A percentile compares a stretch with the other conserved stretches of the same genome.
Conservation (phyloP, 2,329 filamentous ascomycete species). For the Aureobasidium sp. region DNA sequence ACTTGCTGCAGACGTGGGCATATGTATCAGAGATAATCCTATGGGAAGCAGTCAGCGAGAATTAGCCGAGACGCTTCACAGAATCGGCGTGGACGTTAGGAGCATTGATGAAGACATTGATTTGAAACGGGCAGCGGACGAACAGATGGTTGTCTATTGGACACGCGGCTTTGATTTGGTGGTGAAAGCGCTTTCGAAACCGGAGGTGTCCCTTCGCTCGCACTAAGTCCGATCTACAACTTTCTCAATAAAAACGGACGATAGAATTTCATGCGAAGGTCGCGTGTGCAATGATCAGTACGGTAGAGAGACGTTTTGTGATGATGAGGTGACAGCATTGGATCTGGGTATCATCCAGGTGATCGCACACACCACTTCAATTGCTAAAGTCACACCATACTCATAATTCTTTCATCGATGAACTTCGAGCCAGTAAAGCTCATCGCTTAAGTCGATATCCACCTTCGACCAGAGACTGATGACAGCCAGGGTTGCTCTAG, state of each 20-base stretch:
- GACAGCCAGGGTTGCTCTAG: neutral
- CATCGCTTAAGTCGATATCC: neutral
- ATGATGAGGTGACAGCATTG: no score
- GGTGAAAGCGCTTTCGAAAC: neutral
- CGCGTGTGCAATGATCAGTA: neutral
- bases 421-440: neutral
- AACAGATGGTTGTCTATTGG: slow-evolving; percentile 6
- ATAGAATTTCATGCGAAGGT: no score
- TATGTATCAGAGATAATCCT: slow-evolving; percentile 35
- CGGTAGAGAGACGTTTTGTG: neutral
- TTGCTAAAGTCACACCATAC: neutral
- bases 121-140: neutral
- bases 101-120: neutral
- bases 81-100: slow-evolving; percentile 11
- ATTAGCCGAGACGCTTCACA: slow-evolving; percentile 26
- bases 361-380: neutral
- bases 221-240: neutral
- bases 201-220: neutral
- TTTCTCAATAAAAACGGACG: neutral
- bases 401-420: neutral
- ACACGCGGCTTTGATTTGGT: neutral
- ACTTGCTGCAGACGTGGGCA: slow-evolving; percentile 35
- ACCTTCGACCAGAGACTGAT: neutral
- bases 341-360: neutral
- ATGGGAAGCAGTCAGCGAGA: slow-evolving; percentile 26